Evolutionary conservation across 345 rosid species (phyloP), one percentile per base, ranked within the genome.

Genomic region (Eutrema japonicum): DNA sequence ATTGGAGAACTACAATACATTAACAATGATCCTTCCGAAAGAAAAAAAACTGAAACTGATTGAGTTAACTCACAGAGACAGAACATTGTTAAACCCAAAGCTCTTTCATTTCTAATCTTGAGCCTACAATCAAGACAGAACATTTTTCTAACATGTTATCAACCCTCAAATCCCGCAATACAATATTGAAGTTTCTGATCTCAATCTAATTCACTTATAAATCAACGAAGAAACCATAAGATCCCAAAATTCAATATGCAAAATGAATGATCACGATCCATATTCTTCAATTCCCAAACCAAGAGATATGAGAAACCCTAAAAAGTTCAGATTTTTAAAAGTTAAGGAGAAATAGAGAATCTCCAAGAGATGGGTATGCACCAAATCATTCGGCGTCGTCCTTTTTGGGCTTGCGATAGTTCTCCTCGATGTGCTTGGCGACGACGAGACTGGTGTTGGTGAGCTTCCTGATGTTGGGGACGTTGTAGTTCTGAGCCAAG

Each of bases 401-500:
- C 72, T 79, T 83, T 74, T 83, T 85, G 73, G 93, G 96, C 57
- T 84, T 87, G 45, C 96, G 83, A 55, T 87, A 86, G 13, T 57
- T 83, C 80, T 89, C 90, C 57, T 91, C 96, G 70, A 85, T 65
- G 84, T 82, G 96, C 50, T 85, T 83, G 75, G 86, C 87, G 40
- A 83, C 74, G 67, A 86, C 26, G 16, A 82, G 36, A 12, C 86
- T 87, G 1, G 89, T 85, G 62, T 48, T 60, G 0, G 86, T 58
- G 54, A 89, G 79, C 85, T 79, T 85, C 76, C 70, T 78, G 37
- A 91, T 64, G 61, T 84, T 85, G 10, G 96, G 97, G 1, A 89
- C 90, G 81, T 77, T 66, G 86, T 87, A 86, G 84, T 89, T 91
- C 71, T 91, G 91, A 3, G 91, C 91, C 18, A 84, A 10, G 79